A percentile compares a stretch with the other conserved stretches of the same genome.
phyloP scores from a whole-genome alignment of 352 stramenopile genomes.

The Phytophthora tubulina region DNA sequence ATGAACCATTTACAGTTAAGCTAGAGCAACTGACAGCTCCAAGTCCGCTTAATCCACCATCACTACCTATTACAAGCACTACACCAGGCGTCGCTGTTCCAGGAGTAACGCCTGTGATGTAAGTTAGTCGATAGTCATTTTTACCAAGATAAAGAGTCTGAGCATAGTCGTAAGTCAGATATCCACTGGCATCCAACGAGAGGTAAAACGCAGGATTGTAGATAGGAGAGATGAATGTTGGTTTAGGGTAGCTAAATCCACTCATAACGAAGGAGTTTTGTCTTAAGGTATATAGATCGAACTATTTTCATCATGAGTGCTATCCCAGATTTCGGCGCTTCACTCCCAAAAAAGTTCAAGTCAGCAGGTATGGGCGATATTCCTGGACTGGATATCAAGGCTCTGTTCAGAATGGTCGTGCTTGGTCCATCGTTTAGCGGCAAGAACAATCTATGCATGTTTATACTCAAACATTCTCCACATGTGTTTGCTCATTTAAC shows the following conservation, averaged over 20 bases:
- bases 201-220: slow-evolving; percentile 21
- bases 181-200: not conserved
- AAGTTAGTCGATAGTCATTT: slow-evolving; percentile 9
- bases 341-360: slow-evolving; percentile 9
- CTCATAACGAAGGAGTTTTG: too few species aligned
- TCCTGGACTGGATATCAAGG: slow-evolving; percentile 1
- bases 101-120: too few species aligned
- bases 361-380: not conserved
- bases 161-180: slow-evolving; percentile 9
- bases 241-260: slow-evolving; percentile 12
- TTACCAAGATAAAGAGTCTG: slow-evolving; percentile 5
- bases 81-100: too few species aligned
- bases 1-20: too few species aligned
- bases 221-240: slow-evolving; percentile 9
- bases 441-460: slow-evolving; percentile 22
- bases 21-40: too few species aligned
- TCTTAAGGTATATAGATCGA: slow-evolving; percentile 15
- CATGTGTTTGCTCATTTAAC: slow-evolving; percentile 20
- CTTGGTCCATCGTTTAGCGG: slow-evolving; percentile 3
- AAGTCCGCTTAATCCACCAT: too few species aligned
- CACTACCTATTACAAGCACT: too few species aligned
- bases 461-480: slow-evolving; percentile 19
- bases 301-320: slow-evolving; percentile 10
- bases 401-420: slow-evolving; percentile 11
- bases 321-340: slow-evolving; percentile 16